phyloP scores from a whole-genome alignment of 148 eudicot genomes.

The Cornus kousa region DNA sequence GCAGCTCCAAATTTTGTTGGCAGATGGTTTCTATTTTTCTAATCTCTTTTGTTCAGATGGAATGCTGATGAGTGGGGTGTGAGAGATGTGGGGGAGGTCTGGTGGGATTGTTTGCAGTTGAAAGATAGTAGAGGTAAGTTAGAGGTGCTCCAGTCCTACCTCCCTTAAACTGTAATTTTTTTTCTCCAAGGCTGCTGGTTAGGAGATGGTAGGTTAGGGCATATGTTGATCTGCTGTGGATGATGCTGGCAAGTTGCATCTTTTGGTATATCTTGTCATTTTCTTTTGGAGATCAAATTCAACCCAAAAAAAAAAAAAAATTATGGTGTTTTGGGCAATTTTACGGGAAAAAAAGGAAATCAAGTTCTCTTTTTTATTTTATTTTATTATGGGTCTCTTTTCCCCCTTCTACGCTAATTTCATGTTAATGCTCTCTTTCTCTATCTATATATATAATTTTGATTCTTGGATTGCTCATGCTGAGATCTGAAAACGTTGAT shows the following conservation, averaged over 20 bases:
- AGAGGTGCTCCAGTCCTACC: conserved; percentile 14
- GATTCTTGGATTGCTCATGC: neutral
- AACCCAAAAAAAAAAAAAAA: conserved; percentile 8
- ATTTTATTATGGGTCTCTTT: neutral
- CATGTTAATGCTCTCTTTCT: neutral
- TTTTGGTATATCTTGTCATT: conserved; percentile 19
- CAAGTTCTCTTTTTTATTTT: conserved; percentile 13
- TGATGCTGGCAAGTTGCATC: conserved; percentile 14
- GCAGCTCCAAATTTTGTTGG: conserved; percentile 22
- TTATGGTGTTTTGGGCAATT: conserved; percentile 20
- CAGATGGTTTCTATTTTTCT: conserved; percentile 17
- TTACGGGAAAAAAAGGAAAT: conserved; percentile 23
- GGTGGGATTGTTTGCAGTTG: conserved; percentile 17
- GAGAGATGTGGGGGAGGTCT: conserved; percentile 9
- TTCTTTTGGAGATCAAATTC: conserved; percentile 4
- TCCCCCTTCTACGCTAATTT: neutral
- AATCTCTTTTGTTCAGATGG: conserved; percentile 9
- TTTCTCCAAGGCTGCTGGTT: conserved; percentile 9
- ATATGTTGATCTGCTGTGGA: conserved; percentile 26
- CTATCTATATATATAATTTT: neutral
- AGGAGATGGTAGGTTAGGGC: conserved; percentile 27
- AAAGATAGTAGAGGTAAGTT: conserved; percentile 36
- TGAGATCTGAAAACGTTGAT: neutral
- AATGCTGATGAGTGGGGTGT: conserved; percentile 16
- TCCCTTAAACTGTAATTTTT: conserved; percentile 21